phyloP scores from a whole-genome alignment of 108 stramenopile genomes.

The Skeletonema menzelii region DNA sequence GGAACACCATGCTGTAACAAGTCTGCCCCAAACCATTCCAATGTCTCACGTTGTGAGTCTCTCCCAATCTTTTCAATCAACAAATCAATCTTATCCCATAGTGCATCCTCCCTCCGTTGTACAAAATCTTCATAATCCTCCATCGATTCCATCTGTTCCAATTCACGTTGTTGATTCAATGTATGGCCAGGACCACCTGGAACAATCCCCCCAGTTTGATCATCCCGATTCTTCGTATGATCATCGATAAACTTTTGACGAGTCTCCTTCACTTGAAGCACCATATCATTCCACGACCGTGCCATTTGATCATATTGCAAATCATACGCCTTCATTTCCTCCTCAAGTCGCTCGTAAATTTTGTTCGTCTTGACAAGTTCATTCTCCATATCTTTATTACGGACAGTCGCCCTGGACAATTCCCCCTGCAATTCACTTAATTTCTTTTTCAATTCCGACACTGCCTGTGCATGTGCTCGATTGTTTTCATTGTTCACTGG shows the following conservation, averaged over 20 bases:
- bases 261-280: not conserved
- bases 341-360: not conserved
- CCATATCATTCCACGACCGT: not conserved
- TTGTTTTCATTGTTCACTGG: not conserved
- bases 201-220: not conserved
- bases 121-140: conserved; percentile 32
- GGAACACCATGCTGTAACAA: not conserved
- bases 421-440: not conserved
- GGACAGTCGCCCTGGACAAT: not conserved
- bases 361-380: not conserved
- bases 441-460: not conserved
- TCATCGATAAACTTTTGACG: not conserved
- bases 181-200: conserved; percentile 4
- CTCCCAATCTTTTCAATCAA: conserved; percentile 37
- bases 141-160: not conserved
- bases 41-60: conserved; percentile 50
- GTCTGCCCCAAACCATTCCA: conserved; percentile 76
- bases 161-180: not conserved
- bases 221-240: not conserved
- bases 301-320: not conserved
- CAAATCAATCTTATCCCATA: conserved; percentile 48
- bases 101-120: conserved; percentile 52
- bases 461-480: not conserved
- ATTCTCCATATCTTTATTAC: not conserved
- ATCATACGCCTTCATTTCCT: not conserved